Evolutionary conservation across 495 filamentous ascomycete species (phyloP).

Genomic region (Tuber calosporum): DNA sequence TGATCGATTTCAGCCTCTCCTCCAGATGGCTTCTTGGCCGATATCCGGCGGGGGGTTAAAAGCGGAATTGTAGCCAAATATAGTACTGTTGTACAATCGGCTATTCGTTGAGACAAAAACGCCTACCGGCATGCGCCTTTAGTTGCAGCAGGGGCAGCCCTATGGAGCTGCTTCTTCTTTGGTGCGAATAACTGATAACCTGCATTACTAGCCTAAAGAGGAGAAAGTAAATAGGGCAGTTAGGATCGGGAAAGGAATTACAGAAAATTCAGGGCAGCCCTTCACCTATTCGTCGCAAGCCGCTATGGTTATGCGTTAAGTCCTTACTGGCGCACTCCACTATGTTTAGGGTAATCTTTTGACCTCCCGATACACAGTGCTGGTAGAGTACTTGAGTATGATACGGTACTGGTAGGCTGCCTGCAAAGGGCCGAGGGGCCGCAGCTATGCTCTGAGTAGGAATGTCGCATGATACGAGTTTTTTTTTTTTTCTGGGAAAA

Average conservation of each 20-base stretch:
- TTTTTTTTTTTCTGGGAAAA: not conserved
- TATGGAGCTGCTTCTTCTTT: not conserved
- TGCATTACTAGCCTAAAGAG: not conserved
- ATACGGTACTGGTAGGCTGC: not conserved
- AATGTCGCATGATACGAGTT: not conserved
- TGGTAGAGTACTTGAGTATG: not conserved
- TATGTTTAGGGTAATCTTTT: not conserved
- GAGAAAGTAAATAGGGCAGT: not conserved
- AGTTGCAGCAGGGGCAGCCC: not conserved
- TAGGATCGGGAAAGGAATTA: not conserved
- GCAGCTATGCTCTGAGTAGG: not conserved
- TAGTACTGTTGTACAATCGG: not conserved
- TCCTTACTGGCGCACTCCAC: not conserved
- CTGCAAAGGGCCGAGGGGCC: not conserved
- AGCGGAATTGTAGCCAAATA: not conserved
- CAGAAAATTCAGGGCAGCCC: not conserved
- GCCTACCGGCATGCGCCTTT: not conserved
- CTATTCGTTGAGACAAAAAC: not conserved
- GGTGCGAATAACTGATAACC: not conserved
- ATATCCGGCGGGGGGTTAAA: not conserved
- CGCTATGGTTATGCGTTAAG: not conserved
- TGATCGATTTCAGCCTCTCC: not conserved
- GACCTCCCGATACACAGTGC: not conserved
- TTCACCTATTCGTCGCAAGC: not conserved
- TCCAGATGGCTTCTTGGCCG: not conserved